These are phyloP conservation scores for Fusarium piperis DNA, from an alignment of 2,329 filamentous ascomycete genomes.

Conservation along the genomic window DNA sequence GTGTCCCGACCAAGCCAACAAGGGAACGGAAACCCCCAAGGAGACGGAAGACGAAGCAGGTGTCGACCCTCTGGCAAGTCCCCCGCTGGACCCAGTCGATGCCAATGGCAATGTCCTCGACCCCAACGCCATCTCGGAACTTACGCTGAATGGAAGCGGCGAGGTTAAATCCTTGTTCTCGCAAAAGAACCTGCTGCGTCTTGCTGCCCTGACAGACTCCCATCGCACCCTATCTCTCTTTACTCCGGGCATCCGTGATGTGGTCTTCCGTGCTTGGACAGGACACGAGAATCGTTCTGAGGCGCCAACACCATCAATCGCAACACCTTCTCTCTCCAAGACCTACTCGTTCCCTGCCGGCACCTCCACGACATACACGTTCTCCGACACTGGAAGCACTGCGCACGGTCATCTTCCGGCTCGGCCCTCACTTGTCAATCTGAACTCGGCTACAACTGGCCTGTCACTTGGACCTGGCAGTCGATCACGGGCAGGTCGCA, in stretches of 20 bases:
- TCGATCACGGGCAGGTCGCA: constrained; percentile 71
- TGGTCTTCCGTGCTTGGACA: constrained; percentile 93
- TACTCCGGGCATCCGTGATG: constrained; percentile 88
- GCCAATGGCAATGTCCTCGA: constrained; percentile 81
- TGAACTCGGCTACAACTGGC: constrained; percentile 69
- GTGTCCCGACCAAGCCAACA: constrained; percentile 79
- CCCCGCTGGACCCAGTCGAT: constrained; percentile 85
- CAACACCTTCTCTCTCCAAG: constrained; percentile 66
- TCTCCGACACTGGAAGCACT: constrained; percentile 75
- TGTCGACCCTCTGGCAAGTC: constrained; percentile 83
- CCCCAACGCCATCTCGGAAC: constrained; percentile 76
- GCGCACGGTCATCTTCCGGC: constrained; percentile 71
- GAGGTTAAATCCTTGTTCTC: constrained; percentile 93
- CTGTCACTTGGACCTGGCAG: constrained; percentile 70
- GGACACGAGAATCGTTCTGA: constrained; percentile 78
- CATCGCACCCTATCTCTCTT: constrained; percentile 92
- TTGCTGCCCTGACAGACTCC: constrained; percentile 85
- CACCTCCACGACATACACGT: constrained; percentile 74
- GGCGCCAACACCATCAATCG: constrained; percentile 56
- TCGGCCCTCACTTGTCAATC: constrained; percentile 72
- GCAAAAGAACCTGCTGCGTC: constrained; percentile 87
- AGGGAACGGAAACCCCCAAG: constrained; percentile 59
- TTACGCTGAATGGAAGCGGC: constrained; percentile 81
- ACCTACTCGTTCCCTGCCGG: constrained; percentile 70
- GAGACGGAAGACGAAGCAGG: constrained; percentile 66